A percentile compares a stretch with the other conserved stretches of the same genome.
These are phyloP conservation scores for Ustilago shanxiensis DNA, from an alignment of 1,284 basidiomycete species.

Conservation along the genomic window DNA sequence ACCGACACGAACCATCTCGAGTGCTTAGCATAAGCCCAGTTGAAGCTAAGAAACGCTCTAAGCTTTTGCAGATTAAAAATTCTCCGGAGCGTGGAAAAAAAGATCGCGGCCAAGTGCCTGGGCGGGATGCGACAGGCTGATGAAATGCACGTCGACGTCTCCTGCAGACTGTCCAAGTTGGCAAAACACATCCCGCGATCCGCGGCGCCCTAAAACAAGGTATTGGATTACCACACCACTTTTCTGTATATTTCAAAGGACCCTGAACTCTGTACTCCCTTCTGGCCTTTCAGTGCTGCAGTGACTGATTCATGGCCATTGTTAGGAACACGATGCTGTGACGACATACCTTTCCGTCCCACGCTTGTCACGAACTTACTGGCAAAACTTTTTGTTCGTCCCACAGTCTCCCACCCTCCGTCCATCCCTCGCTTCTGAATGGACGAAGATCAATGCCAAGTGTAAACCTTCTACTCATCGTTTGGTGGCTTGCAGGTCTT, in stretches of 20 bases:
- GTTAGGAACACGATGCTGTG: conserved; percentile 3
- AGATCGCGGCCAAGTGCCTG: background rate
- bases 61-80: background rate
- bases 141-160: conserved; percentile 13
- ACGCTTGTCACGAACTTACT: too few species aligned
- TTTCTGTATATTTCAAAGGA: background rate
- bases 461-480: background rate
- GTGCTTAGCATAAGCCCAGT: background rate
- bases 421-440: background rate
- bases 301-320: background rate
- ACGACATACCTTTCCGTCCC: background rate
- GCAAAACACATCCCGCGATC: conserved; percentile 11
- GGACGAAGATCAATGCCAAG: conserved; percentile 3
- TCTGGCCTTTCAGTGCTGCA: background rate
- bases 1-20: background rate
- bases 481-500: background rate
- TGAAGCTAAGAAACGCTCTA: background rate
- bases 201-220: background rate
- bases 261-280: background rate
- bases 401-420: background rate
- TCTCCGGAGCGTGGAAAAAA: too few species aligned
- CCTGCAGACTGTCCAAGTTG: conserved; percentile 1
- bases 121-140: background rate
- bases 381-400: background rate
- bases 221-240: background rate